Percentiles rank a stretch among this genome's conserved stretches.
These are phyloP conservation scores for Coelastrella sp. DNA, from an alignment of 139 green algal genomes.

Conservation along the genomic window DNA sequence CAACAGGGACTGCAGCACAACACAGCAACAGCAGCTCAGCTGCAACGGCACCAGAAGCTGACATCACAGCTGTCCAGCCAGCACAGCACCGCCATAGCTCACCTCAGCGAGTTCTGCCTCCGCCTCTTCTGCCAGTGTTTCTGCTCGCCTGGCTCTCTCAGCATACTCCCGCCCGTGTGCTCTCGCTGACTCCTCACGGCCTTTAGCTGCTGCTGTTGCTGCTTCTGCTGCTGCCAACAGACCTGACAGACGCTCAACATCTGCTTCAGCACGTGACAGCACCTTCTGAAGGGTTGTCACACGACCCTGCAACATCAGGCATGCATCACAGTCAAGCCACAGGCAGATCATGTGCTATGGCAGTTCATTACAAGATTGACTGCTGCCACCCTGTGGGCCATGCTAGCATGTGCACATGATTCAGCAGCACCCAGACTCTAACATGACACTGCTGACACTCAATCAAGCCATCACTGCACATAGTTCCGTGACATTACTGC, in stretches of 20 bases:
- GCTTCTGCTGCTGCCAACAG: conserved; percentile 52
- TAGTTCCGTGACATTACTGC: too few relatives aligned
- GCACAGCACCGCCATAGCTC: not conserved
- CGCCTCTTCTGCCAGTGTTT: conserved; percentile 60
- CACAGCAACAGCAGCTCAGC: not conserved
- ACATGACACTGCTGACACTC: too few relatives aligned
- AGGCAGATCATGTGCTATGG: not conserved
- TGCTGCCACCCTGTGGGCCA: too few relatives aligned
- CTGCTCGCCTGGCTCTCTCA: conserved; percentile 66
- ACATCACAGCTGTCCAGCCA: too few relatives aligned
- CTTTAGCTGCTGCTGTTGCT: conserved; percentile 47
- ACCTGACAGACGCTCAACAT: conserved; percentile 45
- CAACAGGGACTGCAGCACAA: not conserved
- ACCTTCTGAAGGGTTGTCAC: not conserved
- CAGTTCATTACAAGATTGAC: too few relatives aligned
- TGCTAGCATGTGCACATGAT: too few relatives aligned
- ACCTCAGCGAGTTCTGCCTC: conserved; percentile 65
- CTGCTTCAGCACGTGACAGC: conserved; percentile 37
- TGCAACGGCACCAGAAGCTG: not conserved
- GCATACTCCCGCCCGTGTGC: conserved; percentile 61
- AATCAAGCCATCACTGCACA: not conserved
- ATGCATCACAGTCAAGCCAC: too few relatives aligned
- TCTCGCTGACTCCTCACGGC: conserved; percentile 62
- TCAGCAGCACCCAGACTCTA: too few relatives aligned
- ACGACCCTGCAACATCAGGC: conserved; percentile 25